These are phyloP conservation scores for Diospyros lotus DNA, from an alignment of 148 eudicot species.

Conservation along the genomic window DNA sequence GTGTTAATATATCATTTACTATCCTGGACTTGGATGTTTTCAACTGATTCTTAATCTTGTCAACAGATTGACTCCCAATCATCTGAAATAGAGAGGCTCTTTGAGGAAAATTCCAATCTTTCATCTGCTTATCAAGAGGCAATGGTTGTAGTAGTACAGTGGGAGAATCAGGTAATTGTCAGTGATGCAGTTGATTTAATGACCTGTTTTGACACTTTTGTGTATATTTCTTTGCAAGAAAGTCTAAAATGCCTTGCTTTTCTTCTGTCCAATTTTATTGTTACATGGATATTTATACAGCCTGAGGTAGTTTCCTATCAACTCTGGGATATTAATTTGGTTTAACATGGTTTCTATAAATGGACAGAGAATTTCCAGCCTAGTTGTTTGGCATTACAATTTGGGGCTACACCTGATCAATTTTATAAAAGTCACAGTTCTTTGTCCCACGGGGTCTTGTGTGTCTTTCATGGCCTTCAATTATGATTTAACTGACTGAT, in stretches of 20 bases:
- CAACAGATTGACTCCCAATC: constrained; percentile 94
- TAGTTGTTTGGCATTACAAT: not conserved
- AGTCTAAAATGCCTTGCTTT: not conserved
- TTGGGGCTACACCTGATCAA: not conserved
- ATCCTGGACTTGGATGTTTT: constrained; percentile 12
- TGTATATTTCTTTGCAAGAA: not conserved
- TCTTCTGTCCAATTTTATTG: not conserved
- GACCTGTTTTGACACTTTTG: not conserved
- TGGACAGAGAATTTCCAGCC: not conserved
- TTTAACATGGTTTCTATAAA: not conserved
- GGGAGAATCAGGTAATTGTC: constrained; percentile 83
- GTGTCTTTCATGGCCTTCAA: not conserved
- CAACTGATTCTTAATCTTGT: constrained; percentile 10
- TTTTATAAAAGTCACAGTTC: not conserved
- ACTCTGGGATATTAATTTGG: not conserved
- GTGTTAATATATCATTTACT: not conserved
- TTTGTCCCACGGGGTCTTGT: not conserved
- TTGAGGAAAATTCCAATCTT: constrained; percentile 82
- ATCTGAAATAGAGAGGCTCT: constrained; percentile 88
- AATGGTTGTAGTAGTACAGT: constrained; percentile 52
- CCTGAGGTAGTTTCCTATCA: not conserved
- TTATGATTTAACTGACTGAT: too few relatives aligned
- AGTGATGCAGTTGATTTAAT: constrained; percentile 9
- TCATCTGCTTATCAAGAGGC: constrained; percentile 81
- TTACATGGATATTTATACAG: not conserved